Conservation (phyloP, 2,329 filamentous ascomycete genomes). For the Arthroderma sp. region DNA sequence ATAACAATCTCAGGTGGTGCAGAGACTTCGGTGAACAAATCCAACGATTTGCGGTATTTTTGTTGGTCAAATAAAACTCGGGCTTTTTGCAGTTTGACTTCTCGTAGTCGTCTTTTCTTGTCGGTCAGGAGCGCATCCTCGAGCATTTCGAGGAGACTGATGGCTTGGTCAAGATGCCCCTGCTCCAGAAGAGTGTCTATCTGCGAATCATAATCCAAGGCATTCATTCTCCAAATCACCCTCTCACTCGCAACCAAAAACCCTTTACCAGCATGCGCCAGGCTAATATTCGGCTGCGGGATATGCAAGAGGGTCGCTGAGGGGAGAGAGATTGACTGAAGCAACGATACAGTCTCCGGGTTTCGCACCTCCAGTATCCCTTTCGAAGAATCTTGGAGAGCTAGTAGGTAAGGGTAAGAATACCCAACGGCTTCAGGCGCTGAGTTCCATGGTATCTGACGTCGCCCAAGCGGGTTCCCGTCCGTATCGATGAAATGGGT, state of each 20-base stretch:
- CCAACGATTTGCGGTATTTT: conserved; percentile 74
- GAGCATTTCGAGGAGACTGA: conserved; percentile 76
- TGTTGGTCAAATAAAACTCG: conserved; percentile 68
- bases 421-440: conserved; percentile 89
- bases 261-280: conserved; percentile 92
- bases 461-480: conserved; percentile 67
- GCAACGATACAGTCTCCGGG: conserved; percentile 74
- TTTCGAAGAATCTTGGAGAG: conserved; percentile 69
- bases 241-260: conserved; percentile 89
- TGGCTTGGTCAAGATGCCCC: conserved; percentile 73
- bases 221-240: conserved; percentile 90
- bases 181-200: conserved; percentile 66
- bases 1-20: conserved; percentile 84
- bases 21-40: conserved; percentile 80
- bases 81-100: conserved; percentile 85
- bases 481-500: conserved; percentile 79
- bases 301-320: conserved; percentile 79
- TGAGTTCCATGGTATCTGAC: conserved; percentile 81
- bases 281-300: conserved; percentile 77
- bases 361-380: conserved; percentile 83
- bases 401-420: conserved; percentile 89
- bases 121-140: conserved; percentile 81
- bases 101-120: conserved; percentile 66
- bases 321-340: conserved; percentile 73
- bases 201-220: conserved; percentile 81